A percentile compares a stretch with the other conserved stretches of the same genome.
Conservation (phyloP, 2,329 filamentous ascomycete genomes). For the Exophiala sideris region DNA sequence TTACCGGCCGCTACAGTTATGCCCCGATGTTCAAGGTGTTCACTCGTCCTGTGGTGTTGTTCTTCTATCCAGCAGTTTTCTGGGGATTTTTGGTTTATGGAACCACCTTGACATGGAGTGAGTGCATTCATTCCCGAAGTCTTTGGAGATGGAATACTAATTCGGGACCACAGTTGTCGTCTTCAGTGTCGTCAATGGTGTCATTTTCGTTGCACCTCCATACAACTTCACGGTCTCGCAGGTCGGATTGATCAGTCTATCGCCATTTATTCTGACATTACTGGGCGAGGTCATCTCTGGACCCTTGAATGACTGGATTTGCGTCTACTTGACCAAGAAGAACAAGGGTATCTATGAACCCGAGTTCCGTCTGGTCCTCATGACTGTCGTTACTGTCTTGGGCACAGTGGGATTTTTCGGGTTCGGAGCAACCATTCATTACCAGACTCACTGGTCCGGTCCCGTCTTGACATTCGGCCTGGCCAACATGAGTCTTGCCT, state of each 20-base stretch:
- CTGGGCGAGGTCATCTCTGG: constrained; percentile 72
- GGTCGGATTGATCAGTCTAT: constrained; percentile 80
- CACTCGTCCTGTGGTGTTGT: constrained; percentile 18
- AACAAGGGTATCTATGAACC: constrained; percentile 86
- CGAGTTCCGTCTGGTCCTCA: constrained; percentile 79
- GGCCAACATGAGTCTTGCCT: constrained; percentile 49
- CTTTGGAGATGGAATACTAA: too few relatives aligned
- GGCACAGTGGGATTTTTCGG: constrained; percentile 48
- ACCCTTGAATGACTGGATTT: constrained; percentile 69
- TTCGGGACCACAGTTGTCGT: constrained; percentile 2
- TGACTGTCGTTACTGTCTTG: constrained; percentile 65
- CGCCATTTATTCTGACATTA: constrained; percentile 80
- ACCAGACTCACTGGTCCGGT: constrained; percentile 42
- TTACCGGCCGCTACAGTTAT: constrained; percentile 23
- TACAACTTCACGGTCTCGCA: constrained; percentile 64
- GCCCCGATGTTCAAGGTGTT: constrained; percentile 28
- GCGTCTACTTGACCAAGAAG: constrained; percentile 61
- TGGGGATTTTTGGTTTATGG: constrained; percentile 19
- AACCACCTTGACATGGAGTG: constrained; percentile 17
- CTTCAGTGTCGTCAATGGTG: constrained; percentile 18
- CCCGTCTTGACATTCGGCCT: constrained; percentile 50
- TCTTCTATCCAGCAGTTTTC: constrained; percentile 34
- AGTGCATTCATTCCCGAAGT: neutral
- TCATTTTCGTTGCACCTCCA: constrained; percentile 26
- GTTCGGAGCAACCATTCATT: constrained; percentile 42